Base-by-base conservation (phyloP, 306 rosid genomes). In the Delonix regia region DNA sequence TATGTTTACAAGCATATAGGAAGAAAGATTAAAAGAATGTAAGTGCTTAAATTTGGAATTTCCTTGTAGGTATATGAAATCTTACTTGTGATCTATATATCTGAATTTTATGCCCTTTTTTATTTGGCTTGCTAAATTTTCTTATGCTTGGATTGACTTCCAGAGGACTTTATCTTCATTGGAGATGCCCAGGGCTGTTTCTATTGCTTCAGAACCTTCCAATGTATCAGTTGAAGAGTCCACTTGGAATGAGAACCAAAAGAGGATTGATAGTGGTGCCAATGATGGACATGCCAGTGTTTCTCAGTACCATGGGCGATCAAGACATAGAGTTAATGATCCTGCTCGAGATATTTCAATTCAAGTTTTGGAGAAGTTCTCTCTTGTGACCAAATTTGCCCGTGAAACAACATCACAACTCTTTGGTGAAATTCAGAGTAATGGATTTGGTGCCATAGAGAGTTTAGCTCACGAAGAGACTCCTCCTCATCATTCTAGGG, bases 341-440 rank as follows among this genome's bases (percentile, higher is more conserved):
- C 97, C 98, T 83, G 87, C 90, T 42, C 94, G 97, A 55, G 99
- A 94, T 85, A 81, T 96, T 83, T 93, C 99, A 74, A 93, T 96
- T 83, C 96, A 96, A 71, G 97, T 93, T 67, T 79, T 93, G 84
- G 98, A 96, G 89, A 96, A 93, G 72, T 95, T 95, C 85, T 96
- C 99, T 83, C 96, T 96, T 8, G 98, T 96, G 71, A 96, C 99
- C 45, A 96, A 73, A 89, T 96, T 96, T 91, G 98, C 99, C 65
- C 96, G 98, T 21, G 99, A 96, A 65, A 93, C 99, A 88, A 93
- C 99, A 75, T 93, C 99, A 7, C 99, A 96, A 87, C 90, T 93
- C 47, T 96, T 95, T 30, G 82, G 98, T 80, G 99, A 94, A 61
- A 77, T 49, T 86, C 92, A 92, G 65, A 79, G 65, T 78, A 86